Conservation (phyloP, 768 basidiomycete genomes). For the Russula abietina region DNA sequence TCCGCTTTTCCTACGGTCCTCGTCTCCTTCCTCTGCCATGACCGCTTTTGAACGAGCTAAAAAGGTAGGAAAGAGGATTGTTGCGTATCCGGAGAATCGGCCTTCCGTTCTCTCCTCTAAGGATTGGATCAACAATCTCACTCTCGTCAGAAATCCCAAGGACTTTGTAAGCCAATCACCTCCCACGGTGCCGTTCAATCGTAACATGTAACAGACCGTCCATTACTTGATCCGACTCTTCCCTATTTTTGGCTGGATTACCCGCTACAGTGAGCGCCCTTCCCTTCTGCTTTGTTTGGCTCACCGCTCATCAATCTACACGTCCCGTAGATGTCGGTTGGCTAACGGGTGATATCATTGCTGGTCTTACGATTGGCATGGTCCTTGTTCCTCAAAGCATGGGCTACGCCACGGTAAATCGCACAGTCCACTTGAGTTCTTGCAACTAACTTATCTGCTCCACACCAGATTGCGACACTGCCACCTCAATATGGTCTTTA, state of each 20-base stretch:
- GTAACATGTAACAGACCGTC: conserved; percentile 48
- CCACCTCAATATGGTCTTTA: conserved; percentile 87
- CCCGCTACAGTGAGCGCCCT: conserved; percentile 66
- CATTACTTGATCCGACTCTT: conserved; percentile 70
- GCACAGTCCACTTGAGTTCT: neutral
- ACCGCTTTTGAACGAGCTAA: conserved; percentile 35
- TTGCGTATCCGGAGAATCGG: conserved; percentile 54
- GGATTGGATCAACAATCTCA: conserved; percentile 44
- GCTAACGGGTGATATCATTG: conserved; percentile 82
- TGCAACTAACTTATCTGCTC: neutral
- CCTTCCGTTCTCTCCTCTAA: conserved; percentile 55
- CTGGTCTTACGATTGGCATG: conserved; percentile 89
- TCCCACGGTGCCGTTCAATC: neutral
- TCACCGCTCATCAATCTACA: neutral
- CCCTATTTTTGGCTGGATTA: conserved; percentile 81
- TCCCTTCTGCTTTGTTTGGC: neutral
- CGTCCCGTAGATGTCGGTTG: conserved; percentile 45
- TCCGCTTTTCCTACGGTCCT: neutral
- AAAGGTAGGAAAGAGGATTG: conserved; percentile 48
- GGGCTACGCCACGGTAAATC: conserved; percentile 71
- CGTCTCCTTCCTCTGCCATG: conserved; percentile 31
- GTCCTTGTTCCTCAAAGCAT: conserved; percentile 93
- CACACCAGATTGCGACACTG: conserved; percentile 69
- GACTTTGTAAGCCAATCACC: conserved; percentile 39
- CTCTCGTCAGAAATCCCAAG: conserved; percentile 41